These are phyloP conservation scores for Schizosaccharomyces pombe DNA, from an alignment of 805 yeast genomes.

Conservation along the genomic window DNA sequence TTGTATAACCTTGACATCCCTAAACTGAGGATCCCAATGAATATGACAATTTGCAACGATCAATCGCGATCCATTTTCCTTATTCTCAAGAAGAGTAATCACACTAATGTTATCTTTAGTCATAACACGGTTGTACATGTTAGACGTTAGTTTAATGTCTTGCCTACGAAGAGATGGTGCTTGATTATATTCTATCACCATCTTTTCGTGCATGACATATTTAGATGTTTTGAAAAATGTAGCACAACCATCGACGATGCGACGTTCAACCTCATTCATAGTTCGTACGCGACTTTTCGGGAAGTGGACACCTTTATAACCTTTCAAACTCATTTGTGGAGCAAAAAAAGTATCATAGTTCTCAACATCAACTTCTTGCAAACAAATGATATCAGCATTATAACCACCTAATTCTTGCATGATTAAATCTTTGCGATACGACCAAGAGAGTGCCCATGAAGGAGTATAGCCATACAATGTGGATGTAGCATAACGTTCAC, in stretches of 20 bases:
- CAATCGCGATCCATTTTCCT: constrained; percentile 44
- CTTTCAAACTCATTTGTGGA: constrained; percentile 44
- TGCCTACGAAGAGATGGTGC: constrained; percentile 23
- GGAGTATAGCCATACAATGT: constrained; percentile 86
- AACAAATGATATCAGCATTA: constrained; percentile 58
- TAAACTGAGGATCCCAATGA: constrained; percentile 94
- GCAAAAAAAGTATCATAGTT: constrained; percentile 72
- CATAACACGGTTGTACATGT: constrained; percentile 85
- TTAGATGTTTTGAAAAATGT: constrained; percentile 51
- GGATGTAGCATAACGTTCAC: constrained; percentile 87
- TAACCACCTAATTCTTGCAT: constrained; percentile 44
- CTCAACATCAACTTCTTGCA: constrained; percentile 85
- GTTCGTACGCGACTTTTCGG: constrained; percentile 84
- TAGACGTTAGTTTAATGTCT: constrained; percentile 77
- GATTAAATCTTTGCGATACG: constrained; percentile 55
- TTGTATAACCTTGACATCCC: constrained; percentile 90
- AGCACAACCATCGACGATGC: constrained; percentile 96
- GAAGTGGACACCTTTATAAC: constrained; percentile 63
- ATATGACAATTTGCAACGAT: constrained; percentile 76
- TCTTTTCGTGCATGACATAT: constrained; percentile 48
- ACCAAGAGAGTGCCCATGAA: constrained; percentile 92
- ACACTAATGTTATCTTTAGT: constrained; percentile 84
- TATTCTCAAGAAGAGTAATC: constrained; percentile 49
- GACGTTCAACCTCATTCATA: constrained; percentile 39
- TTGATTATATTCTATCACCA: constrained; percentile 52